A percentile compares a stretch with the other conserved stretches of the same genome.
Evolutionary conservation across 805 yeast species (phyloP).

Genomic region (Teunomyces stri): DNA sequence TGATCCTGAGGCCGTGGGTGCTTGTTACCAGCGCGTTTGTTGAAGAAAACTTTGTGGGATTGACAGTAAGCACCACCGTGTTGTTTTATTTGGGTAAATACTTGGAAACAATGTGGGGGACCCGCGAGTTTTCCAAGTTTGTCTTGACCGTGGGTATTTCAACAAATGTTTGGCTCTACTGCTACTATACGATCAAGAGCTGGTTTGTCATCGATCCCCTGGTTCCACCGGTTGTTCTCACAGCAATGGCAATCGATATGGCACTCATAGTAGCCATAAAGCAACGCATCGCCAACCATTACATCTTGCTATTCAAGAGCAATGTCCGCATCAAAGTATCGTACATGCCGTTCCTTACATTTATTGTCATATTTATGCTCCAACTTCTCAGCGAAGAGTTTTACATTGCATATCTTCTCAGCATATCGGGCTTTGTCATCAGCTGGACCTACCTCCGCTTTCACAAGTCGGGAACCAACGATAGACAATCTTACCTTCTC

Average conservation of each 20-base stretch:
- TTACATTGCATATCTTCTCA: slow-evolving; percentile 20
- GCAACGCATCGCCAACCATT: slow-evolving; percentile 63
- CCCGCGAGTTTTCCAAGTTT: slow-evolving; percentile 50
- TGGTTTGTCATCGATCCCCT: slow-evolving; percentile 12
- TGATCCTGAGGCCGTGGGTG: slow-evolving; percentile 48
- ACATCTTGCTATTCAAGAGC: slow-evolving; percentile 48
- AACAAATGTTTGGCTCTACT: slow-evolving; percentile 35
- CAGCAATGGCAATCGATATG: slow-evolving; percentile 53
- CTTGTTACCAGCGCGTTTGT: slow-evolving; percentile 46
- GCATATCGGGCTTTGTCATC: slow-evolving; percentile 30
- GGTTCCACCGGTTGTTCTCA: slow-evolving; percentile 47
- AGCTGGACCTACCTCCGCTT: slow-evolving; percentile 42
- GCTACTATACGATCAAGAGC: slow-evolving; percentile 19
- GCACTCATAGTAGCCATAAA: slow-evolving; percentile 64
- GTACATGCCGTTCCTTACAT: slow-evolving; percentile 30
- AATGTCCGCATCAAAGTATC: slow-evolving; percentile 43
- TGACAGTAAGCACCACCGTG: slow-evolving; percentile 34
- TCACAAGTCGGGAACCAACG: slow-evolving; percentile 41
- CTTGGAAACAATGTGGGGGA: slow-evolving; percentile 66
- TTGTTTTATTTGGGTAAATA: slow-evolving; percentile 57
- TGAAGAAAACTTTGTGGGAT: slow-evolving; percentile 42
- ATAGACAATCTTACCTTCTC: slow-evolving; percentile 41
- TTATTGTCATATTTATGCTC: slow-evolving; percentile 20
- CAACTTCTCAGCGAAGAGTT: slow-evolving; percentile 27
- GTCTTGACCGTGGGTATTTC: slow-evolving; percentile 33